Evolutionary conservation across 805 yeast genomes (phyloP), one percentile per base, ranked within the genome.

Genomic region (Wickerhamiella spandovensis): DNA sequence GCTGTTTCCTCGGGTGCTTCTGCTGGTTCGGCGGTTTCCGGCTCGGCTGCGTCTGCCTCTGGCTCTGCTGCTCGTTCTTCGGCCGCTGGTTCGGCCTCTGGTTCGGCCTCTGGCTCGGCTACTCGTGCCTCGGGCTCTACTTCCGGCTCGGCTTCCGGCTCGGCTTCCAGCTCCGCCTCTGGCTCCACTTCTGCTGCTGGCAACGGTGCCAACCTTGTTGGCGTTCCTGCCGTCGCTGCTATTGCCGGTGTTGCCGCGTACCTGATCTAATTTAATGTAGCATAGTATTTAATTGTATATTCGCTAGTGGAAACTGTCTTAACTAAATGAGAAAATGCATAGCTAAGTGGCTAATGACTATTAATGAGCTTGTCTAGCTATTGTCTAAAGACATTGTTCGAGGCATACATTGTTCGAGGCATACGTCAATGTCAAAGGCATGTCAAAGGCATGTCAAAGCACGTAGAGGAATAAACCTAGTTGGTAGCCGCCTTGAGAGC

Each of bases 401-500:
- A n/a, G n/a, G n/a, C n/a, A n/a, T n/a, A n/a, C n/a, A n/a, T n/a
- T n/a, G n/a, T n/a, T n/a, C n/a, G n/a, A n/a, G n/a, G n/a, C n/a
- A n/a, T n/a, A n/a, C n/a, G n/a, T n/a, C n/a, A n/a, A n/a, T n/a
- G n/a, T n/a, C n/a, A n/a, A n/a, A n/a, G n/a, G n/a, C n/a, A n/a
- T n/a, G n/a, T n/a, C n/a, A n/a, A n/a, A n/a, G n/a, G n/a, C n/a
- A n/a, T n/a, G n/a, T n/a, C n/a, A n/a, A n/a, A n/a, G n/a, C n/a
- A n/a, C n/a, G n/a, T n/a, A n/a, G n/a, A n/a, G n/a, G n/a, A n/a
- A n/a, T n/a, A 25, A 10, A 28, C 4, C n/a, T 48, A 32, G 21
- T 13, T 22, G 21, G 52, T 28, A n/a, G 72, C 72, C 43, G 56
- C 57, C 30, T 68, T 69, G 59, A 85, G 72, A 48, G 95, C 95